A percentile compares a stretch with the other conserved stretches of the same genome.
These are phyloP conservation scores for Blastobotrys buckinghamii DNA, from an alignment of 1,139 yeast species.

Conservation along the genomic window DNA sequence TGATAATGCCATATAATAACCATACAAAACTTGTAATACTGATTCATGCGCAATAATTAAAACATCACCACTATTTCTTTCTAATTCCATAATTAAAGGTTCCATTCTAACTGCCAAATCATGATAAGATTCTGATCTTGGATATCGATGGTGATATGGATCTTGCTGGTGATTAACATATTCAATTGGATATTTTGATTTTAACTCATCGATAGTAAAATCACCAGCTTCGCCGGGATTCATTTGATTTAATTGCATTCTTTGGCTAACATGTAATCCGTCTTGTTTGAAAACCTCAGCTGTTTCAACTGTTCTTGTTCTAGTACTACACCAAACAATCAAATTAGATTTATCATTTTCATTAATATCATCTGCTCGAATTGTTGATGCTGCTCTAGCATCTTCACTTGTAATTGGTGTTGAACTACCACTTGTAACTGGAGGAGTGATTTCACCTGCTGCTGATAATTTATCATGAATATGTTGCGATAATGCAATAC, in stretches of 20 bases:
- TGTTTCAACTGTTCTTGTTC: conserved; percentile 76
- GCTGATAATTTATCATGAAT: no score
- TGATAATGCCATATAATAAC: conserved; percentile 89
- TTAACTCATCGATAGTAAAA: conserved; percentile 54
- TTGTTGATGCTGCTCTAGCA: conserved; percentile 24
- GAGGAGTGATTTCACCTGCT: conserved; percentile 15
- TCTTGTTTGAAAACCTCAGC: conserved; percentile 59
- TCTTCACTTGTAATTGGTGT: conserved; percentile 25
- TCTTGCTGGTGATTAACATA: conserved; percentile 60
- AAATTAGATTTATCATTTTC: conserved; percentile 23
- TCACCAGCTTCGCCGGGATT: conserved; percentile 89
- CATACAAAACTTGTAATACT: conserved; percentile 80
- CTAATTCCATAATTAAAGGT: conserved; percentile 89
- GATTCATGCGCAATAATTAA: conserved; percentile 92
- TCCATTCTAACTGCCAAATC: conserved; percentile 93
- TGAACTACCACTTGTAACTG: conserved; percentile 24
- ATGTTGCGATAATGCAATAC: no score
- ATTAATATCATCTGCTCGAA: conserved; percentile 24
- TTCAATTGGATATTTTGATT: conserved; percentile 59
- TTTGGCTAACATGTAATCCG: conserved; percentile 58
- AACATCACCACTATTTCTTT: conserved; percentile 81
- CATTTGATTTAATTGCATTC: conserved; percentile 79
- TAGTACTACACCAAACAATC: conserved; percentile 87
- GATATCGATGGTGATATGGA: conserved; percentile 89
- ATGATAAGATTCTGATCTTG: conserved; percentile 92